These are phyloP conservation scores for Populus euphratica DNA, from an alignment of 345 rosid genomes.

Conservation along the genomic window DNA sequence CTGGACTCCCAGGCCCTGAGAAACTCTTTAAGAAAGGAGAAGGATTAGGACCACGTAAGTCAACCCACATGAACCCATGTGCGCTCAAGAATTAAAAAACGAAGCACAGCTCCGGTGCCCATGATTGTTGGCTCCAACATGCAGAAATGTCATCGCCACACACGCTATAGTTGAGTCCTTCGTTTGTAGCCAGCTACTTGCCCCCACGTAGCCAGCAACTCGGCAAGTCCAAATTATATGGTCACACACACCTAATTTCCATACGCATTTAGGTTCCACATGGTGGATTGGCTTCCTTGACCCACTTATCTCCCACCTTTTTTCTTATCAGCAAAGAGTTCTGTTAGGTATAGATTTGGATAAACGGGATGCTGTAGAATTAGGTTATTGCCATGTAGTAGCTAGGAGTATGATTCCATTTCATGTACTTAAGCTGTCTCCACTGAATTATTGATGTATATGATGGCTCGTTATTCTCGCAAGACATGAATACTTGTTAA, in stretches of 20 bases:
- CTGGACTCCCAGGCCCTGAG: background rate
- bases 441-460: background rate
- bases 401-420: background rate
- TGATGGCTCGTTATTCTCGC: background rate
- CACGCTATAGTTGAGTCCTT: background rate
- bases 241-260: background rate
- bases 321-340: background rate
- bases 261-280: background rate
- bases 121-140: conserved; percentile 5
- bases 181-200: background rate
- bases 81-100: background rate
- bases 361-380: background rate
- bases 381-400: background rate
- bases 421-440: background rate
- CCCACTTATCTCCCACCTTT: background rate
- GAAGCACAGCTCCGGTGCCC: background rate
- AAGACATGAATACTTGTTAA: background rate
- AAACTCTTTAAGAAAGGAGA: background rate
- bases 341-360: background rate
- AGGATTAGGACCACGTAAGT: background rate
- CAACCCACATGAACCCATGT: conserved; percentile 23
- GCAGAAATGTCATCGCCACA: background rate
- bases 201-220: background rate
- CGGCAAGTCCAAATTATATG: background rate
- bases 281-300: background rate